Percentiles rank a stretch among this genome's conserved stretches.
Conservation (phyloP, 257 asterid species). For the Petunia axillaris region DNA sequence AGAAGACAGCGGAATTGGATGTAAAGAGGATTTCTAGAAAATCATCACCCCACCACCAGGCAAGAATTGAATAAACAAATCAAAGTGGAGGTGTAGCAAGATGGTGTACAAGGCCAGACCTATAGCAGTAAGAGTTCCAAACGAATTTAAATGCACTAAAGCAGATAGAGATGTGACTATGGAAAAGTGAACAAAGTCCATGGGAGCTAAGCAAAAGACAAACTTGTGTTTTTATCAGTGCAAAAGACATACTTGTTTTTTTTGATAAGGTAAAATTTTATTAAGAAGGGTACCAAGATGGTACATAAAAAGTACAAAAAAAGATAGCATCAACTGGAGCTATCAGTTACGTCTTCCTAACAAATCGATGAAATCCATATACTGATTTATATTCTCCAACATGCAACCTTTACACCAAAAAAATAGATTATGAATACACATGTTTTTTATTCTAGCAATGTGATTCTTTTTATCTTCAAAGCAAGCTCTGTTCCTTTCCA, state of each 20-base stretch:
- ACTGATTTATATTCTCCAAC: no score
- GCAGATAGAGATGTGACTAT: not conserved
- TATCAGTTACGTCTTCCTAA: no score
- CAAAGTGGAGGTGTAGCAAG: not conserved
- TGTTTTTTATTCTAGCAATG: no score
- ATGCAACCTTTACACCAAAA: no score
- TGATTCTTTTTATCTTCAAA: no score
- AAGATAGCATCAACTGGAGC: no score
- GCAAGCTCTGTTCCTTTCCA: no score
- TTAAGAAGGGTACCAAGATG: no score
- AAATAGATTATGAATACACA: no score
- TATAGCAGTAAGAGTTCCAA: not conserved
- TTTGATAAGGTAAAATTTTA: no score
- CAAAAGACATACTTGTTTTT: slow-evolving; percentile 54
- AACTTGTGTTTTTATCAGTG: slow-evolving; percentile 44
- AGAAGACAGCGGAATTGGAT: not conserved
- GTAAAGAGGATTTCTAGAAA: not conserved
- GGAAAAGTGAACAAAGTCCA: not conserved
- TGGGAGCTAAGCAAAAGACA: slow-evolving; percentile 22
- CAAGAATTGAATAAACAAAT: not conserved
- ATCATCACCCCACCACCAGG: slow-evolving; percentile 2
- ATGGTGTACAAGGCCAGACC: not conserved
- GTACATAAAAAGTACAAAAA: no score
- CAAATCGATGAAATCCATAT: no score
- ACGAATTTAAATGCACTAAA: slow-evolving; percentile 2